These are phyloP conservation scores for Rhodotorula babjevae DNA, from an alignment of 768 basidiomycete species.

Conservation along the genomic window DNA sequence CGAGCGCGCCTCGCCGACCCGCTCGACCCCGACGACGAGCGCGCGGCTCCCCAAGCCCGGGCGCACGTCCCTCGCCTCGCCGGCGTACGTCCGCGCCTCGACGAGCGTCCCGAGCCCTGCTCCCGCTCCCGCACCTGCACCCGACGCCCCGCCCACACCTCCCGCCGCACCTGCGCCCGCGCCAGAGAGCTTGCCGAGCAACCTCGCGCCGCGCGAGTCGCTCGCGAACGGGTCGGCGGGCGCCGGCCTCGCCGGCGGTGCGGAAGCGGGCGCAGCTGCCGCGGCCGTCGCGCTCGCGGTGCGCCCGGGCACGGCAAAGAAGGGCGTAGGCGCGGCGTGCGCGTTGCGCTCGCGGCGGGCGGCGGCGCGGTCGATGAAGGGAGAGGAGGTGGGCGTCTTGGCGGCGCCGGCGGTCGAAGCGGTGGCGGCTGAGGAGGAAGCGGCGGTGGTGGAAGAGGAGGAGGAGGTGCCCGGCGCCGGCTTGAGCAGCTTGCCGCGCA, in stretches of 20 bases:
- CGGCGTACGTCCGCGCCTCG: slow-evolving; percentile 4
- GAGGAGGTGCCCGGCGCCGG: not conserved
- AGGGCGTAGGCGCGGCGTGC: not conserved
- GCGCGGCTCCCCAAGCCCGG: slow-evolving; percentile 25
- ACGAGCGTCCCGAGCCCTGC: slow-evolving; percentile 29
- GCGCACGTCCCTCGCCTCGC: not conserved
- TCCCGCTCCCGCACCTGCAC: not conserved
- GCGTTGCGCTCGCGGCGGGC: slow-evolving; percentile 25
- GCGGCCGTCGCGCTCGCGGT: not conserved
- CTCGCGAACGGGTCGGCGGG: slow-evolving; percentile 11
- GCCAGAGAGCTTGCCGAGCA: slow-evolving; percentile 28
- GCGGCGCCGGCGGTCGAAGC: not conserved
- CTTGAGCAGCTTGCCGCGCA: slow-evolving; percentile 30
- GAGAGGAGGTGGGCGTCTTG: not conserved
- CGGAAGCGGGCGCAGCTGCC: not conserved
- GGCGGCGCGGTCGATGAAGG: slow-evolving; percentile 34
- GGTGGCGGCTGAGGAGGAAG: not conserved
- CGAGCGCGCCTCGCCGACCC: not conserved
- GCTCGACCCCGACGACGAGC: slow-evolving; percentile 23
- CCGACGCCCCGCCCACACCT: not conserved
- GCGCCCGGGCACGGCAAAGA: not conserved
- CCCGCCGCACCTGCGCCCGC: not conserved
- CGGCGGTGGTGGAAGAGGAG: not conserved
- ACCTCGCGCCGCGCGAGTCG: slow-evolving; percentile 19
- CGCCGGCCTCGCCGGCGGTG: not conserved